Conservation (phyloP, 805 yeast genomes). For the Candida cerambycidarum region DNA sequence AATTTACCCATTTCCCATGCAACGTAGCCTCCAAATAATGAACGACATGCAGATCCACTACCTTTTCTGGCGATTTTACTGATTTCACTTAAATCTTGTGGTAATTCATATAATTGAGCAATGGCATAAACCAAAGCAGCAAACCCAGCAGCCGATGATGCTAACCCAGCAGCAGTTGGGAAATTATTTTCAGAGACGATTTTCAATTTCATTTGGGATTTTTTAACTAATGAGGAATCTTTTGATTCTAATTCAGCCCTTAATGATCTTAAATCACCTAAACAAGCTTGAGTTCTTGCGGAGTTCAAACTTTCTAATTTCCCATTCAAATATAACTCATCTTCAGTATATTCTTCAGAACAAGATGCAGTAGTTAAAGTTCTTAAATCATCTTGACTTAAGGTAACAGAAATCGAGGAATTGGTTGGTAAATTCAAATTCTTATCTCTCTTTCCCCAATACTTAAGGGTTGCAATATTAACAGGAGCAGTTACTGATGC, state of each 20-base stretch:
- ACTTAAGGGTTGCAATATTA: conserved; percentile 94
- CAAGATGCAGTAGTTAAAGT: conserved; percentile 90
- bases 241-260: conserved; percentile 59
- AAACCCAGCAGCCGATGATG: conserved; percentile 97
- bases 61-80: conserved; percentile 97
- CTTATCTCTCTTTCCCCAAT: conserved; percentile 98
- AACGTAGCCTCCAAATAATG: conserved; percentile 94
- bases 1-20: conserved; percentile 96
- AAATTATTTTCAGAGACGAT: conserved; percentile 93
- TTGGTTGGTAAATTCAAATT: conserved; percentile 90
- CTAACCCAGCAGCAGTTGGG: conserved; percentile 99
- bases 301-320: conserved; percentile 66
- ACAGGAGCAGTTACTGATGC: conserved; percentile 96
- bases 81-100: conserved; percentile 80
- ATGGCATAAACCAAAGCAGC: conserved; percentile 94
- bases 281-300: conserved; percentile 67
- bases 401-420: conserved; percentile 91
- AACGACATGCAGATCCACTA: conserved; percentile 97
- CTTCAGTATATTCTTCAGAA: conserved; percentile 52
- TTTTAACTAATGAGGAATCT: conserved; percentile 45
- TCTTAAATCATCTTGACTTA: conserved; percentile 85
- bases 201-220: conserved; percentile 66
- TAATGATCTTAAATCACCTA: conserved; percentile 68
- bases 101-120: conserved; percentile 79
- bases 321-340: conserved; percentile 87